These are phyloP conservation scores for Polyplosphaeria fusca DNA, from an alignment of 495 filamentous ascomycete species.

Conservation along the genomic window DNA sequence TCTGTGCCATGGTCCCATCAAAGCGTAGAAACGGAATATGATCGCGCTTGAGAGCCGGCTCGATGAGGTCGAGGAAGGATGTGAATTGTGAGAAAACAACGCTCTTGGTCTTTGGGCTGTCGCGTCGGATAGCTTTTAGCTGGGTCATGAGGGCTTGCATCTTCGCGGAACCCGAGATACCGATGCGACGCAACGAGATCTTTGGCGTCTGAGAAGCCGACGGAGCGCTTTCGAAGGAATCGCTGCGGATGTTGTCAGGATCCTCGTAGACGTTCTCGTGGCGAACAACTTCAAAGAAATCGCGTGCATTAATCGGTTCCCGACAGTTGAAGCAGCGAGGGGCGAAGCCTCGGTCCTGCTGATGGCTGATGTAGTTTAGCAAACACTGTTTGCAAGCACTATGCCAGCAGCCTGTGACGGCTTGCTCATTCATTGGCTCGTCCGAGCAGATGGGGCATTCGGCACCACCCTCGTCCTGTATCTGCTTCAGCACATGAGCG, in stretches of 20 bases:
- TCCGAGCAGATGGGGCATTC: constrained; percentile 95
- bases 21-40: constrained; percentile 79
- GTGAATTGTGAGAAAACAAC: constrained; percentile 97
- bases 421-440: constrained; percentile 89
- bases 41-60: constrained; percentile 65
- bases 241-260: constrained; percentile 34
- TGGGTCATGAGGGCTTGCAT: constrained; percentile 73
- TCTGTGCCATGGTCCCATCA: constrained; percentile 87
- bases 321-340: constrained; percentile 89
- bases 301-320: constrained; percentile 71
- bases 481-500: constrained; percentile 81
- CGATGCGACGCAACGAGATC: constrained; percentile 78
- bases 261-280: constrained; percentile 42
- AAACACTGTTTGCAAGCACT: constrained; percentile 92
- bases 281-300: constrained; percentile 85
- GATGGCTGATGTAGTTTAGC: constrained; percentile 80
- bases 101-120: constrained; percentile 69
- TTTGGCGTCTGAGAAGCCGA: constrained; percentile 48
- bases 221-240: constrained; percentile 35
- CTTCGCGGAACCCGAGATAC: constrained; percentile 80
- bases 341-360: constrained; percentile 67
- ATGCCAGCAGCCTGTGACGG: constrained; percentile 95
- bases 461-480: constrained; percentile 78
- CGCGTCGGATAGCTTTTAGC: constrained; percentile 61
- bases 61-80: constrained; percentile 88